These are phyloP conservation scores for Fusarium penzigii DNA, from an alignment of 2,329 filamentous ascomycete species.

Conservation along the genomic window DNA sequence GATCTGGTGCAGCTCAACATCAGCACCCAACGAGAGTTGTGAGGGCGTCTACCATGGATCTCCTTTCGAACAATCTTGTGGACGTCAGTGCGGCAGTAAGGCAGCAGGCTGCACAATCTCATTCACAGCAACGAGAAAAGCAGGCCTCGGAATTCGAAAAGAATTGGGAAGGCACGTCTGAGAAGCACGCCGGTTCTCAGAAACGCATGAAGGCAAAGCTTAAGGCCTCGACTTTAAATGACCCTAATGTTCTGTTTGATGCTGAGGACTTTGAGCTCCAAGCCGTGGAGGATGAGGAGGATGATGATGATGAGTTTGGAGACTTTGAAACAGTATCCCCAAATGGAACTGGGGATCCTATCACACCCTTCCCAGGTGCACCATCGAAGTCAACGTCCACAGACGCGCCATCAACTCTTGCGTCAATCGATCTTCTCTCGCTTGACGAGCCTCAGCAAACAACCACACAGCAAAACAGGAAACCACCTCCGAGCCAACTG, in stretches of 20 bases:
- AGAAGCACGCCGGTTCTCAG: slow-evolving; percentile 5
- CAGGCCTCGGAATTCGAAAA: slow-evolving; percentile 2
- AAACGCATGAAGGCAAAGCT: slow-evolving; percentile 24
- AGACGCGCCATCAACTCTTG: slow-evolving; percentile 20
- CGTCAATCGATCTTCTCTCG: slow-evolving; percentile 44
- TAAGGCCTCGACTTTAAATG: slow-evolving; percentile 26
- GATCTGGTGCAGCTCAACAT: slow-evolving; percentile 5
- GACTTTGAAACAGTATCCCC: slow-evolving; percentile 55
- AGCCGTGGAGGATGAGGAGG: slow-evolving; percentile 42
- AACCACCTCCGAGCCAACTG: slow-evolving; percentile 34
- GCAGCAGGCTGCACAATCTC: slow-evolving; percentile 3
- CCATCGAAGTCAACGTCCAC: slow-evolving; percentile 14
- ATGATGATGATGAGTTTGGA: slow-evolving; percentile 55
- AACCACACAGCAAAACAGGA: slow-evolving; percentile 14
- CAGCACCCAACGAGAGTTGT: slow-evolving; percentile 28
- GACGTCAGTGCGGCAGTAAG: slow-evolving; percentile 31
- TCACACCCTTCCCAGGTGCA: background rate
- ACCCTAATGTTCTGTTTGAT: slow-evolving; percentile 66
- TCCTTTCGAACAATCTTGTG: slow-evolving; percentile 55
- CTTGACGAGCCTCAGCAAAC: slow-evolving; percentile 35
- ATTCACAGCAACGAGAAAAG: slow-evolving; percentile 4
- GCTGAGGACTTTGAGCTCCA: slow-evolving; percentile 55
- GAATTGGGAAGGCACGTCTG: slow-evolving; percentile 10
- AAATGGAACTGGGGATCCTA: slow-evolving; percentile 3
- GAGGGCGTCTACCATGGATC: slow-evolving; percentile 54